A percentile compares a stretch with the other conserved stretches of the same genome.
These are phyloP conservation scores for Herpotrichia juniperi DNA, from an alignment of 2,329 filamentous ascomycete genomes.

Conservation along the genomic window DNA sequence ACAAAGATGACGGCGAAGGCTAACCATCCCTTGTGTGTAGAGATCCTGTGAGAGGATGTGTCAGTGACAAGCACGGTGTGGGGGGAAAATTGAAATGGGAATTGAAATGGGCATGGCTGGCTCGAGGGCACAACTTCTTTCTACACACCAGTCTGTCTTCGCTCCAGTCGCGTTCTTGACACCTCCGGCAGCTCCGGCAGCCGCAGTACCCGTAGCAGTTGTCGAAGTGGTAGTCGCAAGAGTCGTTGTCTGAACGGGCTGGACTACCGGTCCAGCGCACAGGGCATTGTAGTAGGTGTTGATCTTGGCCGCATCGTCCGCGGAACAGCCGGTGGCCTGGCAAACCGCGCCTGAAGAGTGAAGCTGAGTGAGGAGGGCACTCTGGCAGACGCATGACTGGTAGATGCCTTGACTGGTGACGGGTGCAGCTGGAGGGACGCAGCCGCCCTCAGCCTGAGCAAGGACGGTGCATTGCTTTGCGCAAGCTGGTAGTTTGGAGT, in stretches of 20 bases:
- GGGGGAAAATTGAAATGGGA: not conserved
- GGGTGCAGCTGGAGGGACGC: constrained; percentile 65
- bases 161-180: constrained; percentile 15
- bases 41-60: constrained; percentile 59
- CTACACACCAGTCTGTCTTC: constrained; percentile 22
- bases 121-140: not conserved
- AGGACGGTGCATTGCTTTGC: constrained; percentile 41
- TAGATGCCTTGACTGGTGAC: constrained; percentile 60
- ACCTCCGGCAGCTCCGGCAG: constrained; percentile 19
- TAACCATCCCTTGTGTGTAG: constrained; percentile 78
- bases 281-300: constrained; percentile 73
- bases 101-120: not conserved
- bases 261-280: constrained; percentile 52
- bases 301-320: constrained; percentile 65
- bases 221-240: constrained; percentile 19
- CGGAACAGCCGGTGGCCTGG: constrained; percentile 60
- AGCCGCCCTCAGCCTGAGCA: constrained; percentile 67
- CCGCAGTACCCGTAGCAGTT: constrained; percentile 14
- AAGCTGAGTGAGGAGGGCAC: constrained; percentile 64
- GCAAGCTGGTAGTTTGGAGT: constrained; percentile 43
- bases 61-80: not conserved
- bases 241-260: no score
- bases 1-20: constrained; percentile 79
- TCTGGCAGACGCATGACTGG: constrained; percentile 75
- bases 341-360: constrained; percentile 66